Base-by-base conservation (phyloP, 768 basidiomycete genomes). In the Sistotremastrum suecicum region DNA sequence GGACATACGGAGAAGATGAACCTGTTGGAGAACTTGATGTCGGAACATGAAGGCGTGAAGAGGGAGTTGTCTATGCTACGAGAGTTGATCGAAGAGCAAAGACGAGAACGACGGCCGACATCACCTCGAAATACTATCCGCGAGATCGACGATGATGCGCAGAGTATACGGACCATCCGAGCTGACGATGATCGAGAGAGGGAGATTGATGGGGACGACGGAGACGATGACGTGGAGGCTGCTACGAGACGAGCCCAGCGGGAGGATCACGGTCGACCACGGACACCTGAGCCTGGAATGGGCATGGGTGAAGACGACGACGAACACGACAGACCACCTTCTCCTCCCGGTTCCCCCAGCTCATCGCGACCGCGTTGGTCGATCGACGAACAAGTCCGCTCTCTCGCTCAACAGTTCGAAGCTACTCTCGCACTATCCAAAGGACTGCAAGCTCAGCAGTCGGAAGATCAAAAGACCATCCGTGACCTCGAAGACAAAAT, bases 11-110 rank as follows among this genome's bases (percentile, higher is more conserved):
- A 90, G 51, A 88, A 79, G 51, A 81, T 92, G 43, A 76, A 80
- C 37, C 78, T 80, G 29, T 67, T 99, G 36, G 94, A 97, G 56
- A 74, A 70, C 32, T 74, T 86, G 50, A 67, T 94, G 36, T 70
- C 72, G 1, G 90, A 95, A 63, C 89, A 97, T 53, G 90, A 95
- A 47, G 66, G 65, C 5, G 75, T 95, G 56, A 83, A 83, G 60
- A 67, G 69, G 31, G 91, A 98, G 54, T 77, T 98, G 3, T 65
- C 72, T 35, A 65, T 69, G 2, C 66, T 98, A 43, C 69, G 83
- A 9, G 80, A 83, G 41, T 62, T 83, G 54, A 74, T 89, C 64
- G 81, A 85, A 50, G 70, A 73, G 47, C 73, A 74, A 39, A 70
- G 76, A 54, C 66, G 69, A 11, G 77, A 80, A 43, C 20, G 20